Percentiles rank a stretch among this genome's conserved stretches.
Conservation (phyloP, 345 rosid genomes). For the Melastoma malabathricum region DNA sequence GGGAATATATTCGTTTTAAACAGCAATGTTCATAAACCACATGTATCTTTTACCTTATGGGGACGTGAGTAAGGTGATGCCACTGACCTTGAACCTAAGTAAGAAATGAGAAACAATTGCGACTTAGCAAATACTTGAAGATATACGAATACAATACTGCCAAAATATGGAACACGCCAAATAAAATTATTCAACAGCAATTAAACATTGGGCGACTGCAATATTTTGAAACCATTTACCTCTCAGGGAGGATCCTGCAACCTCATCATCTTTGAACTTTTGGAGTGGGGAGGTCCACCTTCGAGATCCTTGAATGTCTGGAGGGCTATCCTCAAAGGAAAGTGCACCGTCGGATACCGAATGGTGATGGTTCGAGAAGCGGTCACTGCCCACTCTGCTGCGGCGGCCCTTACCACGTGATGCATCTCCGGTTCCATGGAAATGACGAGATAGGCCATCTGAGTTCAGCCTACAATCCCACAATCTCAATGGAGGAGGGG, state of each 20-base stretch:
- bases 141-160: too few relatives aligned
- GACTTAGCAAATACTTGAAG: too few relatives aligned
- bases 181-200: too few relatives aligned
- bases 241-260: slow-evolving; percentile 26
- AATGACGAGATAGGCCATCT: slow-evolving; percentile 30
- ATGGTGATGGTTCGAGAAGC: slow-evolving; percentile 41
- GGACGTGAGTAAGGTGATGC: slow-evolving; percentile 31
- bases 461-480: slow-evolving; percentile 52
- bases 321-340: slow-evolving; percentile 40
- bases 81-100: slow-evolving; percentile 36
- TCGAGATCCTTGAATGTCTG: slow-evolving; percentile 41
- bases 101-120: not conserved
- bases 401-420: slow-evolving; percentile 21
- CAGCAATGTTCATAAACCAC: slow-evolving; percentile 1
- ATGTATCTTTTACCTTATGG: slow-evolving; percentile 32
- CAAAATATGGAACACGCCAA: too few relatives aligned
- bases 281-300: slow-evolving; percentile 45
- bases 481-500: slow-evolving; percentile 55
- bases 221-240: slow-evolving; percentile 16
- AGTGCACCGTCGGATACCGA: slow-evolving; percentile 58
- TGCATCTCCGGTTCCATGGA: slow-evolving; percentile 17
- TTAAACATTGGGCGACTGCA: too few relatives aligned
- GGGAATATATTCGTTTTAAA: slow-evolving; percentile 11
- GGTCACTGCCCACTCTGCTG: slow-evolving; percentile 35
- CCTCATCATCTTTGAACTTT: slow-evolving; percentile 29